A percentile compares a stretch with the other conserved stretches of the same genome.
Evolutionary conservation across 108 stramenopile genomes (phyloP).

Genomic region (Fistulifera pelliculosa): DNA sequence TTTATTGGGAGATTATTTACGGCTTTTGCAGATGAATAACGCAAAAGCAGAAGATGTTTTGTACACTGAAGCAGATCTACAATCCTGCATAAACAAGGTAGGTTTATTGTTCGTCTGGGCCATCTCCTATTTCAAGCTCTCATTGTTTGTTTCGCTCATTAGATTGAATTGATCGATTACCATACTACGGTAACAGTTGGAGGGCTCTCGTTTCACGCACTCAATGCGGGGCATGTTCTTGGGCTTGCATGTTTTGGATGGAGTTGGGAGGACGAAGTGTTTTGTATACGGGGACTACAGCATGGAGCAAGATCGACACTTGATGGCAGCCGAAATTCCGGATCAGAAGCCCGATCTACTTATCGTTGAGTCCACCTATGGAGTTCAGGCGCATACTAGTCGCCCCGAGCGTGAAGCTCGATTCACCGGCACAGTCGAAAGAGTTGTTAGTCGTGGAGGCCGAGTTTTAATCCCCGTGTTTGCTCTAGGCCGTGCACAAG

Average conservation of each 20-base stretch:
- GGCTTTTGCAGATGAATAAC: constrained; percentile 71
- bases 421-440: constrained; percentile 86
- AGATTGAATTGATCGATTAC: constrained; percentile 90
- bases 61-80: constrained; percentile 89
- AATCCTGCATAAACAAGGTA: constrained; percentile 79
- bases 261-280: constrained; percentile 91
- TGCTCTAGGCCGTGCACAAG: constrained; percentile 95
- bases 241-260: constrained; percentile 98
- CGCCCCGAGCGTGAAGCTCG: constrained; percentile 89
- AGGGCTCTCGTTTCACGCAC: constrained; percentile 89
- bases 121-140: no score
- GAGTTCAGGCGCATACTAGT: constrained; percentile 88
- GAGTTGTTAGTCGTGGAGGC: constrained; percentile 85
- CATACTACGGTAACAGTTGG: constrained; percentile 86
- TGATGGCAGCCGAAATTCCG: constrained; percentile 96
- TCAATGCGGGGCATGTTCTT: constrained; percentile 97
- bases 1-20: constrained; percentile 91
- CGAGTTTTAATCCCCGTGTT: constrained; percentile 95
- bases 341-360: constrained; percentile 85
- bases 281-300: constrained; percentile 97
- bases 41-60: constrained; percentile 63
- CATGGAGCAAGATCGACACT: constrained; percentile 95
- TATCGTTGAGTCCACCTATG: constrained; percentile 95
- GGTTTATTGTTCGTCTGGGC: no score
- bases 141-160: no score